Base-by-base conservation (phyloP, 2,329 filamentous ascomycete genomes). In the Daldinia sp. region DNA sequence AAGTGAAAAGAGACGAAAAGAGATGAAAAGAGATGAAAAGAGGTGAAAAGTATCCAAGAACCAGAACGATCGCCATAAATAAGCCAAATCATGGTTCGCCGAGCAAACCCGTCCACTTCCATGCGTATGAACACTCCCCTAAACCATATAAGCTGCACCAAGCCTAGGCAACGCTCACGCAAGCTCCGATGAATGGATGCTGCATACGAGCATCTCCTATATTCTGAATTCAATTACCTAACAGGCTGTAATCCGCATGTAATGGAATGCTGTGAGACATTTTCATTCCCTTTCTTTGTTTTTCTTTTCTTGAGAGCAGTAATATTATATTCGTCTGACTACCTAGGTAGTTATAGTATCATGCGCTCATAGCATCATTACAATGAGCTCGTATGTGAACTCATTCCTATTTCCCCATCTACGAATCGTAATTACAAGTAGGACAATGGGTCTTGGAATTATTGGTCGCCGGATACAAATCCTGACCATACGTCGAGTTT, bases 401-500 rank as follows among this genome's bases (percentile, higher is more conserved):
- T 4, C 23, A 43, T 23, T 4, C 13, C 13, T 32, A 6, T n/a
- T 30, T 5, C 21, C 4, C 21, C 19, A 27, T n/a, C 7, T 41
- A 29, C n/a, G 50, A 27, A 3, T n/a, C 39, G 11, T 74, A 74
- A 9, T 67, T 19, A 45, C 73, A 74, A n/a, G 73, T 74, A 37
- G 71, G 71, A 27, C 72, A 75, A 7, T 66, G 54, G 0, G 71
- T 74, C 59, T 70, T 75, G 13, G 76, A 71, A 35, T 81, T 71
- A 0, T 77, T 76, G 2, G 79, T 81, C 3, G 72, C 70, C 0
- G 81, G 78, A 71, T 90, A 90, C 25, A 65, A 61, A 71, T 90
- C 87, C 3, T 71, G 66, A 1, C 87, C 86, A 64, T 84, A 90
- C 0, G 87, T 90, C 1, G 78, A 74, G 68, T 90, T 90, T 50